Conservation (phyloP, 2,329 filamentous ascomycete genomes). For the Cercospora sesami region DNA sequence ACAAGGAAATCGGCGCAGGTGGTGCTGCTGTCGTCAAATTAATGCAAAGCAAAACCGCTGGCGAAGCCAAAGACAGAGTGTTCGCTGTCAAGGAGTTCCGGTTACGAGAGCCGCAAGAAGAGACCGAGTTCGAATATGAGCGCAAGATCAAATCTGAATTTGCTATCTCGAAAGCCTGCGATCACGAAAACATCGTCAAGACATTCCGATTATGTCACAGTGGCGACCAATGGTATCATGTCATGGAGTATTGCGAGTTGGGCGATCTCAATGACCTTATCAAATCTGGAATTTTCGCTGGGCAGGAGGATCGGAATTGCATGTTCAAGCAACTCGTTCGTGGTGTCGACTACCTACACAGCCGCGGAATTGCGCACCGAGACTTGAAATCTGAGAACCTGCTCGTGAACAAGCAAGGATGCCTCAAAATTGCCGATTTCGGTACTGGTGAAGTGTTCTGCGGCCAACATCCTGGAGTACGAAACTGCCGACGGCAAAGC, state of each 20-base stretch:
- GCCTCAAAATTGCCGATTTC: slow-evolving; percentile 89
- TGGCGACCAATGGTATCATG: slow-evolving; percentile 78
- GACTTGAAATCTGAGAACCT: slow-evolving; percentile 91
- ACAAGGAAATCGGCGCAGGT: slow-evolving; percentile 76
- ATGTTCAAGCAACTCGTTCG: slow-evolving; percentile 87
- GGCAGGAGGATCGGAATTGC: slow-evolving; percentile 68
- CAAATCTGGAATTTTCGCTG: slow-evolving; percentile 64
- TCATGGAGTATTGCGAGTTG: slow-evolving; percentile 87
- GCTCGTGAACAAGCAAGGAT: slow-evolving; percentile 73
- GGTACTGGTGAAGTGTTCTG: slow-evolving; percentile 84
- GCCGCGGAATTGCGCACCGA: slow-evolving; percentile 81
- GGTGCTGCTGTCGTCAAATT: slow-evolving; percentile 79
- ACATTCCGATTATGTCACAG: slow-evolving; percentile 72
- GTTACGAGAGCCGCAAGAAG: slow-evolving; percentile 68
- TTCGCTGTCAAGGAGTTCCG: slow-evolving; percentile 90
- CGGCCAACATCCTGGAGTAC: slow-evolving; percentile 75
- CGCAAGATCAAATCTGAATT: slow-evolving; percentile 91
- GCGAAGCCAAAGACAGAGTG: slow-evolving; percentile 45
- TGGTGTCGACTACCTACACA: slow-evolving; percentile 78
- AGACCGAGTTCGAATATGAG: slow-evolving; percentile 67
- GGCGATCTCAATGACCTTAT: slow-evolving; percentile 79
- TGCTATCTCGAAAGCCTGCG: slow-evolving; percentile 78
- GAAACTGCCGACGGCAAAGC: slow-evolving; percentile 54
- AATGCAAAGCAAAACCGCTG: slow-evolving; percentile 69
- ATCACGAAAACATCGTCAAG: slow-evolving; percentile 85